Conservation (phyloP, 345 rosid species). For the Sonneratia alba region DNA sequence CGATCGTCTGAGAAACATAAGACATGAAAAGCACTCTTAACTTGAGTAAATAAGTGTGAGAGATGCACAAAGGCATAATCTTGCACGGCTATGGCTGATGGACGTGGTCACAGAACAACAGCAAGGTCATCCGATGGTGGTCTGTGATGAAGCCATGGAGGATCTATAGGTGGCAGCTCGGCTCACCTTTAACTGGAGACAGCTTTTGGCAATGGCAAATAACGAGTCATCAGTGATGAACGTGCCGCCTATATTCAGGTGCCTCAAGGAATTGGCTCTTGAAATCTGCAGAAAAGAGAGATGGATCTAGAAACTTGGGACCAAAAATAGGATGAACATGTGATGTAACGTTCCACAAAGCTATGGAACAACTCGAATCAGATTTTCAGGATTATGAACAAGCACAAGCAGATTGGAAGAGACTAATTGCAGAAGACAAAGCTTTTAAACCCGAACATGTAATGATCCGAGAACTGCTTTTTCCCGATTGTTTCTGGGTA, state of each 20-base stretch:
- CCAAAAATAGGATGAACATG: background rate
- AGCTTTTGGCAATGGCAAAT: slow-evolving; percentile 60
- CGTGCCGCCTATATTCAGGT: slow-evolving; percentile 83
- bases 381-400: background rate
- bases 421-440: background rate
- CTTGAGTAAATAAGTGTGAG: background rate
- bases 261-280: slow-evolving; percentile 58
- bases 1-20: slow-evolving; percentile 38
- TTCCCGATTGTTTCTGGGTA: background rate
- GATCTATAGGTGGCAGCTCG: background rate
- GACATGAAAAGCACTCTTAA: background rate
- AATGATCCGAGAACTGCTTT: background rate
- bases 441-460: background rate
- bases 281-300: slow-evolving; percentile 40
- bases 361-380: background rate
- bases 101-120: no score
- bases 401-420: background rate
- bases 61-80: background rate
- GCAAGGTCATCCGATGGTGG: background rate
- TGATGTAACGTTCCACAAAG: background rate
- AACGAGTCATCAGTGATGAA: slow-evolving; percentile 81
- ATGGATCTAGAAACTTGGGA: background rate
- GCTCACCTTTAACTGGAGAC: slow-evolving; percentile 64
- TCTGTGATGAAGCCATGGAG: no score
- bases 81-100: background rate